Conservation (phyloP, 1,284 basidiomycete genomes). For the Rhodofomes roseus region DNA sequence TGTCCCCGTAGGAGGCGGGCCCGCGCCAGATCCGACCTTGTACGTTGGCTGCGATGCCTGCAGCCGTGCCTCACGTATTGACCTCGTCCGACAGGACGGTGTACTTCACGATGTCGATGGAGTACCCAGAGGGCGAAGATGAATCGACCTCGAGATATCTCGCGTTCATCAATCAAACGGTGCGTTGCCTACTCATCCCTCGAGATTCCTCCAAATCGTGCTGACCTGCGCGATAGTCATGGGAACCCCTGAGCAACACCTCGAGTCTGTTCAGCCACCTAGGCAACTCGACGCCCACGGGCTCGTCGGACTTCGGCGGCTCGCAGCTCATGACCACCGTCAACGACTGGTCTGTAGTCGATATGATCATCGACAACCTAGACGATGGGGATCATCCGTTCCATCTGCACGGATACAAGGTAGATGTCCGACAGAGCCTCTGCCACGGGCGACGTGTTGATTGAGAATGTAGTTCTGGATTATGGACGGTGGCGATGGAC, state of each 20-base stretch:
- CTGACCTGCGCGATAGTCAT: constrained; percentile 22
- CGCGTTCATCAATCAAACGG: constrained; percentile 37
- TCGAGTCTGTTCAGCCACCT: constrained; percentile 25
- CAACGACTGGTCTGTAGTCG: constrained; percentile 28
- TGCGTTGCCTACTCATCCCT: constrained; percentile 6
- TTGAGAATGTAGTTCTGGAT: constrained; percentile 16
- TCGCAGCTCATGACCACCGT: constrained; percentile 29
- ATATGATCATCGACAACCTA: constrained; percentile 29
- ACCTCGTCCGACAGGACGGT: constrained; percentile 12
- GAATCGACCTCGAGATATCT: constrained; percentile 28
- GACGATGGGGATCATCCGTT: constrained; percentile 44
- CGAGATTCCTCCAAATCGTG: background rate
- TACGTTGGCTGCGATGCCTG: constrained; percentile 1
- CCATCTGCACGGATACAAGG: constrained; percentile 40
- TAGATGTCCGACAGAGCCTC: constrained; percentile 19
- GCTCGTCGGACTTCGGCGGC: constrained; percentile 16
- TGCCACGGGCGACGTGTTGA: no score
- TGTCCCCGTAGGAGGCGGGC: constrained; percentile 22
- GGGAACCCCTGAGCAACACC: constrained; percentile 26
- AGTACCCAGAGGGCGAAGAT: constrained; percentile 27
- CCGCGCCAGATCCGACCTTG: constrained; percentile 20
- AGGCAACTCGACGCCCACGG: constrained; percentile 14
- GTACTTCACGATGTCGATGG: constrained; percentile 31
- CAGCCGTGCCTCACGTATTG: background rate
- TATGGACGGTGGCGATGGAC: constrained; percentile 27